Evolutionary conservation across 495 filamentous ascomycete genomes (phyloP).

Genomic region (Penicillium riverlandense): DNA sequence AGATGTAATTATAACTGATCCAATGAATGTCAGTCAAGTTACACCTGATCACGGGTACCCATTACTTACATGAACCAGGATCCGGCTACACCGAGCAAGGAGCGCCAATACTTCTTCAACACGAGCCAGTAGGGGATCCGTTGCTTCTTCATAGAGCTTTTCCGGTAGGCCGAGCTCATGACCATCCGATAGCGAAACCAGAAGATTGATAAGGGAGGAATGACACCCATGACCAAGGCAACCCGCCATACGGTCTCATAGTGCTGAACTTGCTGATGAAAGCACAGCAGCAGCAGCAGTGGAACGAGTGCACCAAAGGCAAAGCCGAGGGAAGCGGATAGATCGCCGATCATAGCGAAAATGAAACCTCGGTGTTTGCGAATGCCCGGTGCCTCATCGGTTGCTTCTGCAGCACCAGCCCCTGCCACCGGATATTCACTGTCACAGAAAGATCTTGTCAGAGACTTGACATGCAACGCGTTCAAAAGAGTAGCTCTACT

Average conservation of each 20-base stretch:
- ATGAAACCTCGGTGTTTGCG: conserved; percentile 27
- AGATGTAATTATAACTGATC: conserved; percentile 32
- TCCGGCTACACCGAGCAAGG: conserved; percentile 23
- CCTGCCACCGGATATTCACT: conserved; percentile 28
- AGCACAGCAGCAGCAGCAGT: conserved; percentile 20
- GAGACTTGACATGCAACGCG: no score
- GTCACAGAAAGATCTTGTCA: not conserved
- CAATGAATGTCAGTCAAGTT: not conserved
- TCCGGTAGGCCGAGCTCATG: conserved; percentile 59
- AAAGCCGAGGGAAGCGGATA: conserved; percentile 25
- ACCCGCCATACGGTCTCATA: conserved; percentile 28
- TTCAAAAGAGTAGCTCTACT: not conserved
- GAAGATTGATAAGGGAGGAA: conserved; percentile 28
- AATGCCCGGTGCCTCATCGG: conserved; percentile 20
- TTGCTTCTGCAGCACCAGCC: conserved; percentile 27
- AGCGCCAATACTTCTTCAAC: conserved; percentile 31
- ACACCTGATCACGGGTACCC: not conserved
- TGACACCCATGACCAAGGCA: conserved; percentile 22
- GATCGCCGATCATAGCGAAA: conserved; percentile 28
- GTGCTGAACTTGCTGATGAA: conserved; percentile 17
- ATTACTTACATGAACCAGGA: conserved; percentile 29
- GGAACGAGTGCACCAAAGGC: conserved; percentile 24
- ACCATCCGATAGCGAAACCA: conserved; percentile 32
- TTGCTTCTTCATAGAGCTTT: conserved; percentile 48
- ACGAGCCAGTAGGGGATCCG: conserved; percentile 23